Base-by-base conservation (phyloP, 495 filamentous ascomycete genomes). In the Paragyromitra xinjiangensis region DNA sequence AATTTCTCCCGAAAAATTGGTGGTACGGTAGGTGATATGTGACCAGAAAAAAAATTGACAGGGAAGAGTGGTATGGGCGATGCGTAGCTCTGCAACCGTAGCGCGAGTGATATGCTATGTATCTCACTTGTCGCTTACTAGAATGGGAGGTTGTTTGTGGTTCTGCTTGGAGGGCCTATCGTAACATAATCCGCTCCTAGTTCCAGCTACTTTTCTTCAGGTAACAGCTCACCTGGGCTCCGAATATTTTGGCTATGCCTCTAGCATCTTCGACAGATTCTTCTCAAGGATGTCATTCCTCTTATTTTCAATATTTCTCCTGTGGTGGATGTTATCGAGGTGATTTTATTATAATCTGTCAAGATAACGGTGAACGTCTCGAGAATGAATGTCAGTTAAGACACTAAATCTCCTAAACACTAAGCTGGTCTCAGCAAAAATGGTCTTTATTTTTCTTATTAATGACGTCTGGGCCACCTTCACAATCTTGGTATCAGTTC, bases 341-440 rank as follows among this genome's bases (percentile, higher is more conserved):
- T 34, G 29, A 34, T 34, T 34, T 34, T 34, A 34, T 34, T 3
- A 34, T 34, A 34, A 34, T 34, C 29, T 3, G 29, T 34, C 29
- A 3, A 34, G 29, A 34, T 3, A 34, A 34, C 29, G 4, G 42
- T 9, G 42, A 11, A 44, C 42, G 42, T 44, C 4, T 34, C 7
- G 42, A 2, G 42, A 44, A 44, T 44, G 42, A 12, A 6, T 12
- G 2, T 12, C 12, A 2, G 2, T 12, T 44, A 0, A 76, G 9
- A 86, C 80, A 72, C 86, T 85, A 1, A 87, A 76, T 40, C 73
- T 81, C 0, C 84, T 83, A 34, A 83, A 82, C 19, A 79, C 81
- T 6, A 80, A 4, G 59, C 80, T 34, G 4, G 29, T 3, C 16
- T 84, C 80, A 9, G 83, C 83, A 9, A 85, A 2, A 34, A 34